Percentiles rank a stretch among this genome's conserved stretches.
Evolutionary conservation across 495 filamentous ascomycete species (phyloP).

Genomic region (Usnea hakonensis): DNA sequence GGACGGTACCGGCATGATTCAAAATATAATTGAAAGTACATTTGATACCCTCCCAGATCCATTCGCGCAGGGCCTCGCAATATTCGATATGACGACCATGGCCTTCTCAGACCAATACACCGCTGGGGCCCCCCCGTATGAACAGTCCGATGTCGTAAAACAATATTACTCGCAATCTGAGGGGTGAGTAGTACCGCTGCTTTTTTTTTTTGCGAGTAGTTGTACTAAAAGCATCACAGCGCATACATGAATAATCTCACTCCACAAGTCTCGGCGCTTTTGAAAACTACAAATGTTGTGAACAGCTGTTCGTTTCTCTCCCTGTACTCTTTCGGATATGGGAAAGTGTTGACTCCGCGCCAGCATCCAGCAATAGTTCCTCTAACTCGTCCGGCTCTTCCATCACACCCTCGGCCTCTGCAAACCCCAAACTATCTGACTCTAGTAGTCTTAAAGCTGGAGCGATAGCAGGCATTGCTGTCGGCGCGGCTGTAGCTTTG

Average conservation of each 20-base stretch:
- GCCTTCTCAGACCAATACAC: constrained; percentile 16
- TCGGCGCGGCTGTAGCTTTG: constrained; percentile 11
- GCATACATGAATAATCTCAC: constrained; percentile 7
- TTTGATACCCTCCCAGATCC: constrained; percentile 13
- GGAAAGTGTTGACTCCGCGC: background rate
- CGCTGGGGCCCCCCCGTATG: constrained; percentile 11
- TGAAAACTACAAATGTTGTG: constrained; percentile 2
- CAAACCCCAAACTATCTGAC: no score
- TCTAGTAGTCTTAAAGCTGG: constrained; percentile 3
- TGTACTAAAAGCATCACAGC: background rate
- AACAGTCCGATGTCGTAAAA: constrained; percentile 10
- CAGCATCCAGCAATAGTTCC: background rate
- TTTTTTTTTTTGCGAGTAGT: background rate
- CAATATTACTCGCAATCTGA: constrained; percentile 11
- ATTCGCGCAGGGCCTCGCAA: constrained; percentile 18
- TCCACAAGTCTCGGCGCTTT: constrained; percentile 8
- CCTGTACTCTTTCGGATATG: background rate
- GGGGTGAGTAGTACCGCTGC: background rate
- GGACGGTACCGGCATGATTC: background rate
- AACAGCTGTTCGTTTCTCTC: background rate
- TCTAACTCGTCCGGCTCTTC: background rate
- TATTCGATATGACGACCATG: constrained; percentile 23
- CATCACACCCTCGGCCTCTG: background rate
- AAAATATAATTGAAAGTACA: background rate
- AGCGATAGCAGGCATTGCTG: constrained; percentile 11